These are phyloP conservation scores for Xerocomellus chrysenteron DNA, from an alignment of 768 basidiomycete species.

Conservation along the genomic window DNA sequence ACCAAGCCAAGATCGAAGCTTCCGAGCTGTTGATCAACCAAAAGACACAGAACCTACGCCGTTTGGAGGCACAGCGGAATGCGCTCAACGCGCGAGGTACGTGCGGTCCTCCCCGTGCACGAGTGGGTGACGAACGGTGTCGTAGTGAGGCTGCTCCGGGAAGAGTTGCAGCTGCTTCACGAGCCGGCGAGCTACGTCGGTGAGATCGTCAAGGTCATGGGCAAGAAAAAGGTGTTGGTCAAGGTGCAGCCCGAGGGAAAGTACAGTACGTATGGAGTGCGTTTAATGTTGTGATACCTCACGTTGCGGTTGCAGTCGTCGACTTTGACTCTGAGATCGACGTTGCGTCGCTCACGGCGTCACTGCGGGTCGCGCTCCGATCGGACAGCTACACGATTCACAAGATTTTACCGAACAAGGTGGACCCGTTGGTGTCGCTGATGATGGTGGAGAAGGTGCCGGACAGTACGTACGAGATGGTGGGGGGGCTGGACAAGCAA, in stretches of 20 bases:
- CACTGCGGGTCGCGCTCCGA: conserved; percentile 90
- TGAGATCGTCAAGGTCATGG: conserved; percentile 98
- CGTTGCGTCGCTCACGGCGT: conserved; percentile 72
- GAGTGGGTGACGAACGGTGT: neutral
- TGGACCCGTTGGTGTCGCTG: conserved; percentile 95
- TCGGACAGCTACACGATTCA: conserved; percentile 97
- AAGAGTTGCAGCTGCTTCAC: conserved; percentile 89
- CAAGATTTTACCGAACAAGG: conserved; percentile 95
- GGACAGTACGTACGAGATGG: conserved; percentile 99
- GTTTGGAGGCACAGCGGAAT: conserved; percentile 96
- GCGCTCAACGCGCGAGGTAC: conserved; percentile 92
- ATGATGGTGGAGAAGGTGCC: conserved; percentile 99
- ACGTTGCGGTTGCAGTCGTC: conserved; percentile 58
- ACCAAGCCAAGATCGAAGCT: conserved; percentile 92
- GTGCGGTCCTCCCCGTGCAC: conserved; percentile 13
- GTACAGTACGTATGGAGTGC: conserved; percentile 70
- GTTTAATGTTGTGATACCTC: neutral
- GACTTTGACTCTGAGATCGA: conserved; percentile 91
- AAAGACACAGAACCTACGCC: conserved; percentile 93
- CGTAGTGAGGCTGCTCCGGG: conserved; percentile 81
- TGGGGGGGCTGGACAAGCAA: conserved; percentile 96
- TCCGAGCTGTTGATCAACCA: conserved; percentile 92
- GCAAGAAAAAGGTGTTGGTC: conserved; percentile 97
- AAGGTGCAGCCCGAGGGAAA: conserved; percentile 99
- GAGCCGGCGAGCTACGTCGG: conserved; percentile 98